These are phyloP conservation scores for Lentinula novae-zelandiae DNA, from an alignment of 1,284 basidiomycete species.

Conservation along the genomic window DNA sequence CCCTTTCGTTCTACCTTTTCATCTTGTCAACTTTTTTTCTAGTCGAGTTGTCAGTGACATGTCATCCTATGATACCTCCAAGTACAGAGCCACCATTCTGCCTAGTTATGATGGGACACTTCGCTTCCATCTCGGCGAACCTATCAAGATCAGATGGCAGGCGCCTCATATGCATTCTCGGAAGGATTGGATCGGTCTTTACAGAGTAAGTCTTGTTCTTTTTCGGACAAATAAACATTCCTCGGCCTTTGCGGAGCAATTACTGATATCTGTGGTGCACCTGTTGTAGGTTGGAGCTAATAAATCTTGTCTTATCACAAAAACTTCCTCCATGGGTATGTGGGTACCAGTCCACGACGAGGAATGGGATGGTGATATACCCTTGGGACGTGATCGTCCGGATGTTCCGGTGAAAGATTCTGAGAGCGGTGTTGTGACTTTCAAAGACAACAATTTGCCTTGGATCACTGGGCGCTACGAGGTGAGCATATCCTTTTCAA, in stretches of 20 bases:
- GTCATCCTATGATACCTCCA: slow-evolving; percentile 72
- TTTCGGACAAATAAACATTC: not conserved
- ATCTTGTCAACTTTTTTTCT: not conserved
- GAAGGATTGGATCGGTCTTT: slow-evolving; percentile 98
- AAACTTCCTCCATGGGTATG: slow-evolving; percentile 83
- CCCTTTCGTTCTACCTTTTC: slow-evolving; percentile 34
- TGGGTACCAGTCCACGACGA: slow-evolving; percentile 92
- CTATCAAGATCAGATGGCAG: slow-evolving; percentile 84
- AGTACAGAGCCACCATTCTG: slow-evolving; percentile 70
- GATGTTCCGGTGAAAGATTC: slow-evolving; percentile 35
- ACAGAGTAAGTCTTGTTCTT: slow-evolving; percentile 48
- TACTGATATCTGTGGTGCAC: slow-evolving; percentile 8
- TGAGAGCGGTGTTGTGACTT: slow-evolving; percentile 69
- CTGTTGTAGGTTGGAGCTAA: slow-evolving; percentile 77
- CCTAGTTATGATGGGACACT: slow-evolving; percentile 48
- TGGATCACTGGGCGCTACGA: slow-evolving; percentile 90
- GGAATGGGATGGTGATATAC: slow-evolving; percentile 90
- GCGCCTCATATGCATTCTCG: slow-evolving; percentile 86
- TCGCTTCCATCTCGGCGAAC: slow-evolving; percentile 88
- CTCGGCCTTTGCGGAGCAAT: not conserved
- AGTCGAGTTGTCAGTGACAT: slow-evolving; percentile 84
- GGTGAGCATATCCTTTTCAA: slow-evolving; percentile 39
- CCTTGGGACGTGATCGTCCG: slow-evolving; percentile 45
- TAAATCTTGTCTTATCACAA: slow-evolving; percentile 78
- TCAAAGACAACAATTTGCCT: slow-evolving; percentile 77